phyloP scores from a whole-genome alignment of 2,329 filamentous ascomycete species.

The Zasmidium citrigriseum region DNA sequence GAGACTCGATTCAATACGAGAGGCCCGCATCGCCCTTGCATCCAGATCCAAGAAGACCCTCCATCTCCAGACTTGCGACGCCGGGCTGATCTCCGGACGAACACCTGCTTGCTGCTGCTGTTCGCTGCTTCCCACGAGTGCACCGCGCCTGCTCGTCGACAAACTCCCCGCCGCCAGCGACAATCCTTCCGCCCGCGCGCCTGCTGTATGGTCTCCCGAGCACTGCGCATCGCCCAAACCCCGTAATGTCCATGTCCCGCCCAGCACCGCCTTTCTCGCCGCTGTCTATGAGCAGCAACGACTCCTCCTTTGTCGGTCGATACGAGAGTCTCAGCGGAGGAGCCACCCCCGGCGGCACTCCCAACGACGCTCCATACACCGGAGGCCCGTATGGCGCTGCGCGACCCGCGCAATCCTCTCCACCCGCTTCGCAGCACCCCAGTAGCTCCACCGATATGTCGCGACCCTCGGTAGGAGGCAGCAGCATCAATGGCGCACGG shows the following conservation, averaged over 20 bases:
- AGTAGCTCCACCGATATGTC: slow-evolving; percentile 41
- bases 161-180: not conserved
- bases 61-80: not conserved
- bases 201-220: slow-evolving; percentile 5
- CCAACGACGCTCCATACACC: slow-evolving; percentile 27
- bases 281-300: slow-evolving; percentile 77
- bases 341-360: slow-evolving; percentile 16
- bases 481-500: slow-evolving; percentile 40
- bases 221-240: not conserved
- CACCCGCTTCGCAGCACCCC: slow-evolving; percentile 41
- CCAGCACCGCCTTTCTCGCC: slow-evolving; percentile 59
- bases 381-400: slow-evolving; percentile 34
- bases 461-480: slow-evolving; percentile 56
- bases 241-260: slow-evolving; percentile 9
- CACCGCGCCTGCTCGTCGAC: slow-evolving; percentile 4
- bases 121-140: slow-evolving; percentile 3
- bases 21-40: slow-evolving; percentile 1
- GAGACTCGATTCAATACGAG: not conserved
- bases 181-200: not conserved
- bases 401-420: slow-evolving; percentile 30
- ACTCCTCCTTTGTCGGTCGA: slow-evolving; percentile 50
- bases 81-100: slow-evolving; percentile 17
- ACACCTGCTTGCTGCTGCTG: slow-evolving; percentile 8
- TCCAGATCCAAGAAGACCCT: not conserved
- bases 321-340: slow-evolving; percentile 22